These are phyloP conservation scores for Diospyros kaki DNA, from an alignment of 148 eudicot genomes.

Conservation along the genomic window DNA sequence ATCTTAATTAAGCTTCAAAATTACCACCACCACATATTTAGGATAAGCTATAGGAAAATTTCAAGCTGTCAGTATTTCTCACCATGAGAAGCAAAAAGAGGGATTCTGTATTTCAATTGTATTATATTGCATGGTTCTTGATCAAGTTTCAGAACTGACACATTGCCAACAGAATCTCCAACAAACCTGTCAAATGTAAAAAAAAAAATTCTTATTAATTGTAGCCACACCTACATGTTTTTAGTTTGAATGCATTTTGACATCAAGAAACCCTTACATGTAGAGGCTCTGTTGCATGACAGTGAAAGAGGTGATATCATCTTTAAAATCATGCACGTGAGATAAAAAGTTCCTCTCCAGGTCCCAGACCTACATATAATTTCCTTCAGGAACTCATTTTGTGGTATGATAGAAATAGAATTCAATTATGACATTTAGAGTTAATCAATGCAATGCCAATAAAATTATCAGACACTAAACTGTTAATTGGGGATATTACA, in stretches of 20 bases:
- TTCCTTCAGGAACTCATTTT: conserved; percentile 5
- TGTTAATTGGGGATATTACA: no score
- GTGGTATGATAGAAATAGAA: background rate
- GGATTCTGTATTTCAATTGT: conserved; percentile 74
- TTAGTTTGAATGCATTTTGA: background rate
- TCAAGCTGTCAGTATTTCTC: conserved; percentile 15
- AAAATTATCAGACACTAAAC: no score
- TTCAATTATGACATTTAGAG: background rate
- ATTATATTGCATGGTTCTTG: conserved; percentile 38
- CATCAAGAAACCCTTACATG: conserved; percentile 44
- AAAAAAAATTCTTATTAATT: background rate
- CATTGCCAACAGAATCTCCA: conserved; percentile 75
- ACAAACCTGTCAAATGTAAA: conserved; percentile 43
- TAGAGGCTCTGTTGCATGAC: conserved; percentile 54
- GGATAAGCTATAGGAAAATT: background rate
- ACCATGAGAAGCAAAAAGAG: conserved; percentile 75
- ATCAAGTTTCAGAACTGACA: conserved; percentile 65
- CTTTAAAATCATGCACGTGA: conserved; percentile 44
- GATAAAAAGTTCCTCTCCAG: conserved; percentile 50
- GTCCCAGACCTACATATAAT: conserved; percentile 72
- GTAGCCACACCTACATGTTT: background rate
- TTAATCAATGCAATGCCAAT: background rate
- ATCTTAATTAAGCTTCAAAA: no score
- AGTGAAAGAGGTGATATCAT: conserved; percentile 62
- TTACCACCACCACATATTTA: no score